These are phyloP conservation scores for Isoetes taiwanensis DNA, from an alignment of 75 land plant genomes.

Conservation along the genomic window DNA sequence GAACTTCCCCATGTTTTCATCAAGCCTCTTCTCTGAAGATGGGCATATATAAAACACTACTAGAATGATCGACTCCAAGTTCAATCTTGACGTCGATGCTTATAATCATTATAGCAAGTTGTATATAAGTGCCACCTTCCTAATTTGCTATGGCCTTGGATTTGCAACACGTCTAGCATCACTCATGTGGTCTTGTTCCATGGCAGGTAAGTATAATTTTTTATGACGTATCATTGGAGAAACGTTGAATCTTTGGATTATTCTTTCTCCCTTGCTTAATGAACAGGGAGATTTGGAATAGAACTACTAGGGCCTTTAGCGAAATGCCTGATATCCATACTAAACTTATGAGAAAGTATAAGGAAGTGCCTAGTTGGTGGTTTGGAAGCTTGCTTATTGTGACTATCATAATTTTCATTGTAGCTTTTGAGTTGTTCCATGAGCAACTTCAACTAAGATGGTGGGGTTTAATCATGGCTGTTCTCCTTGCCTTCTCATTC, in stretches of 20 bases:
- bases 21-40: slow-evolving; percentile 22
- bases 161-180: slow-evolving; percentile 52
- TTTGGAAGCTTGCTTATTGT: slow-evolving; percentile 20
- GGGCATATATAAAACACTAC: slow-evolving; percentile 42
- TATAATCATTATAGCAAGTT: slow-evolving; percentile 39
- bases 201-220: slow-evolving; percentile 54
- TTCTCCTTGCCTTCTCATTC: slow-evolving; percentile 50
- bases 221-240: too few relatives aligned
- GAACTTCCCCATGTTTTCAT: slow-evolving; percentile 50
- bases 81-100: slow-evolving; percentile 34
- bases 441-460: slow-evolving; percentile 62
- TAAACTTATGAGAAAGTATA: slow-evolving; percentile 47
- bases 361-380: slow-evolving; percentile 86
- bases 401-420: slow-evolving; percentile 7
- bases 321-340: too few relatives aligned
- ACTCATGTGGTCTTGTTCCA: slow-evolving; percentile 56
- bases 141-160: slow-evolving; percentile 48
- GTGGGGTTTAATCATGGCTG: slow-evolving; percentile 84
- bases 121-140: slow-evolving; percentile 55
- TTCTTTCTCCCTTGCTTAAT: too few relatives aligned
- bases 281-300: too few relatives aligned
- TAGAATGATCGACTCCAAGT: slow-evolving; percentile 47
- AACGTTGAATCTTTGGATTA: too few relatives aligned
- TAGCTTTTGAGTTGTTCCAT: slow-evolving; percentile 1
- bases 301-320: too few relatives aligned